Percentiles rank a stretch among this genome's conserved stretches.
Conservation (phyloP, 768 basidiomycete species). For the Leccinum subgranulosum region DNA sequence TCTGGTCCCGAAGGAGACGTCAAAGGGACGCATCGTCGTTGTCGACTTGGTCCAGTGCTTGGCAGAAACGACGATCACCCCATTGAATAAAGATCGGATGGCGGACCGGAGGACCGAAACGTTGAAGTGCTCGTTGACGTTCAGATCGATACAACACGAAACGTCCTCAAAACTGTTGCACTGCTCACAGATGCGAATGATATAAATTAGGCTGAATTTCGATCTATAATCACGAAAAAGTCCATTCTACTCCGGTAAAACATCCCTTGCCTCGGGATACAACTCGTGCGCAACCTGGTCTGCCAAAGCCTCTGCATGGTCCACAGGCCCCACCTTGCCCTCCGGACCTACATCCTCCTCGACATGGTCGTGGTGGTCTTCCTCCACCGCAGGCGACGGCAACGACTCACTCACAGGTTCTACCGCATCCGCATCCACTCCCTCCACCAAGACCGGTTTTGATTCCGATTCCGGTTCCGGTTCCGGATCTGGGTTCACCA, state of each 20-base stretch:
- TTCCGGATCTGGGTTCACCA: slow-evolving; percentile 10
- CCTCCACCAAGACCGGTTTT: neutral
- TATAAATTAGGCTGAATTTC: too few species aligned
- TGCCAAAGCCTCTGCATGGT: slow-evolving; percentile 49
- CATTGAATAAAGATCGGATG: neutral
- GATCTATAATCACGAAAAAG: too few species aligned
- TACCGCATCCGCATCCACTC: neutral
- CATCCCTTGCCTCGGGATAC: slow-evolving; percentile 39
- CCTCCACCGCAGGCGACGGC: neutral
- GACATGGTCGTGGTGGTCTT: neutral
- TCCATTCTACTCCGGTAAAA: neutral
- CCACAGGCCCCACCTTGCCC: slow-evolving; percentile 36
- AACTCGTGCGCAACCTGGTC: slow-evolving; percentile 53
- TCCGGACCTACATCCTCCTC: neutral
- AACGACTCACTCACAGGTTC: neutral
- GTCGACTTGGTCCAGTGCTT: neutral
- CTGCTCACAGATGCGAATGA: too few species aligned
- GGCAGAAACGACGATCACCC: neutral
- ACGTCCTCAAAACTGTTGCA: too few species aligned
- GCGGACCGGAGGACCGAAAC: neutral
- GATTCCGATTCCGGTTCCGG: neutral
- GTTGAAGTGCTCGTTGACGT: too few species aligned
- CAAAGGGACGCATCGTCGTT: neutral
- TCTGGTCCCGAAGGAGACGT: neutral
- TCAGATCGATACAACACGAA: too few species aligned